These are phyloP conservation scores for Phialophora expanda DNA, from an alignment of 2,329 filamentous ascomycete species.

Conservation along the genomic window DNA sequence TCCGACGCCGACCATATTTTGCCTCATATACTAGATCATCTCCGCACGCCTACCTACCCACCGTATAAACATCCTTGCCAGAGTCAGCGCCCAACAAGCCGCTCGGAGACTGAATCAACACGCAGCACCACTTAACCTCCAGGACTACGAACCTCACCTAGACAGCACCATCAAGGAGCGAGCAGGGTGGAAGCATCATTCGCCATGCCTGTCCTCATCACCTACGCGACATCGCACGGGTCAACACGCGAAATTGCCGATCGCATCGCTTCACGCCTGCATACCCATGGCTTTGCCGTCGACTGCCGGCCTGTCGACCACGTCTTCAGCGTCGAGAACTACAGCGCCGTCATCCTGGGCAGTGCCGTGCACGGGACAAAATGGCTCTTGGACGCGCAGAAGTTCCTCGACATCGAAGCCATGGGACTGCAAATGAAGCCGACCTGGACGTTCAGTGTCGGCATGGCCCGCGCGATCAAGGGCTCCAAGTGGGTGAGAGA, in stretches of 20 bases:
- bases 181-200: not conserved
- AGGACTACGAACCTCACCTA: not conserved
- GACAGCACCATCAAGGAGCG: not conserved
- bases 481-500: conserved; percentile 25
- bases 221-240: conserved; percentile 32
- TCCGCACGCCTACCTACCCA: not conserved
- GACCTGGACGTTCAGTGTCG: conserved; percentile 33
- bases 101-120: not conserved
- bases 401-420: conserved; percentile 34
- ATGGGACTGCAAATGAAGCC: conserved; percentile 31
- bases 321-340: conserved; percentile 35
- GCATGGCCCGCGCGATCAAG: conserved; percentile 23
- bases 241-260: conserved; percentile 34
- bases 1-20: not conserved
- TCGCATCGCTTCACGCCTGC: conserved; percentile 32
- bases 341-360: conserved; percentile 34
- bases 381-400: conserved; percentile 33
- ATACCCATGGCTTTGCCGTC: conserved; percentile 32
- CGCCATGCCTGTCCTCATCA: conserved; percentile 31
- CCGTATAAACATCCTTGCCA: not conserved
- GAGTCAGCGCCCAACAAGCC: not conserved
- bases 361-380: conserved; percentile 27
- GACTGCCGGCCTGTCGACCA: conserved; percentile 36
- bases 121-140: not conserved
- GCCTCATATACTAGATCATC: not conserved